Conservation (phyloP, 176 grass and related monocot species). For the Luzula sylvatica region DNA sequence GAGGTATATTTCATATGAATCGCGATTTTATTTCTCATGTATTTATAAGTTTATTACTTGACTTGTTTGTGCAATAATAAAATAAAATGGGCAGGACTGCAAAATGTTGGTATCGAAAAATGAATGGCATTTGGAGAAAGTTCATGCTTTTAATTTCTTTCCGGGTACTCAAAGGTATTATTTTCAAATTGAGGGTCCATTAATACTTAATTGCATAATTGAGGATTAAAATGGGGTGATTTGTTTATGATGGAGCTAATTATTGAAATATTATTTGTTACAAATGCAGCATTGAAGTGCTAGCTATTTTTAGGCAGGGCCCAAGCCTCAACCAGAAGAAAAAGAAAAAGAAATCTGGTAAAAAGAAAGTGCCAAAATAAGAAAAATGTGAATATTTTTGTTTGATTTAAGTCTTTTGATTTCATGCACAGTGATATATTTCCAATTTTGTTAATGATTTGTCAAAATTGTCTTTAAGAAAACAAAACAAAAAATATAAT, state of each 20-base stretch:
- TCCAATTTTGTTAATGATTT: no score
- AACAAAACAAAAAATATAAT: no score
- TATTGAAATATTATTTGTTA: constrained; percentile 1
- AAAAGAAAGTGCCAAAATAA: constrained; percentile 20
- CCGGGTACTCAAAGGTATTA: constrained; percentile 87
- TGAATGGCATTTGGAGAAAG: constrained; percentile 84
- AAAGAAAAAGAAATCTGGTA: constrained; percentile 54
- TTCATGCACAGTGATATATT: no score
- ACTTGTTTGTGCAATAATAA: no score
- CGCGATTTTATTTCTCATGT: neutral
- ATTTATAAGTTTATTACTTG: no score
- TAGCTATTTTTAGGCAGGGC: constrained; percentile 71
- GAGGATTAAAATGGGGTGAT: neutral
- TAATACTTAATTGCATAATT: neutral
- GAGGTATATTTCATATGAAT: constrained; percentile 30
- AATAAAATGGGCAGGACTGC: constrained; percentile 55
- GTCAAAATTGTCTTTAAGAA: no score
- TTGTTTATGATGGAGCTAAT: neutral
- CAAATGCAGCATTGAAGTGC: constrained; percentile 62
- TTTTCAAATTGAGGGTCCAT: neutral
- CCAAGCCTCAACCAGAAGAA: constrained; percentile 43
- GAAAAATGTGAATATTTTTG: no score
- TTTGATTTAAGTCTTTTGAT: no score
- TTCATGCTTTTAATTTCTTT: constrained; percentile 97
- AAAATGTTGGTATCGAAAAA: constrained; percentile 61